Evolutionary conservation across 2,329 filamentous ascomycete genomes (phyloP).

Genomic region (Aspergillus sp.): DNA sequence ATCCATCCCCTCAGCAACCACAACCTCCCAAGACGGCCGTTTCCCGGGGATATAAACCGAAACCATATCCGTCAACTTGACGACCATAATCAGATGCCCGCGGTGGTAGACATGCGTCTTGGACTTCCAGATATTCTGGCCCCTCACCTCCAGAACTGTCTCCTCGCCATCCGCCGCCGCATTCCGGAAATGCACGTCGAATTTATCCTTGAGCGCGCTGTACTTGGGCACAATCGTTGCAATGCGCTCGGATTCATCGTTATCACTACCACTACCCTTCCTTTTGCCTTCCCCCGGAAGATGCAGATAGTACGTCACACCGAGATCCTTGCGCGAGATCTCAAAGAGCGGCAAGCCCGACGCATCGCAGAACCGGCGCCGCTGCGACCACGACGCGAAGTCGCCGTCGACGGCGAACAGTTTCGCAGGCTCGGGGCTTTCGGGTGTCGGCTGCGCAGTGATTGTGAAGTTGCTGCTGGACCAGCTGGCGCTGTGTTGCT

Average conservation of each 20-base stretch:
- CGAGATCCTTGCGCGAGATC: constrained; percentile 17
- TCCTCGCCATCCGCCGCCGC: constrained; percentile 12
- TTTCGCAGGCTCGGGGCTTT: not conserved
- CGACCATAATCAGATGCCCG: constrained; percentile 18
- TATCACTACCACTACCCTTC: not conserved
- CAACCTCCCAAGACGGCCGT: constrained; percentile 18
- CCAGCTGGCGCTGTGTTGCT: constrained; percentile 7
- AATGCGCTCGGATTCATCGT: constrained; percentile 5
- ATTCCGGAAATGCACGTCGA: constrained; percentile 15
- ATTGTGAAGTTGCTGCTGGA: constrained; percentile 7
- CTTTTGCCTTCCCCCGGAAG: constrained; percentile 13
- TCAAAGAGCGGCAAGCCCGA: constrained; percentile 22
- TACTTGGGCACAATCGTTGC: constrained; percentile 14
- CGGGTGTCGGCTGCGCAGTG: not conserved
- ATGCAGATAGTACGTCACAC: constrained; percentile 21
- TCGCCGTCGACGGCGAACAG: constrained; percentile 17
- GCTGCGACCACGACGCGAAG: constrained; percentile 5
- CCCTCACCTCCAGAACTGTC: constrained; percentile 13
- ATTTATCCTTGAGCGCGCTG: constrained; percentile 19
- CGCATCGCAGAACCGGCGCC: constrained; percentile 19
- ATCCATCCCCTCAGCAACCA: constrained; percentile 22
- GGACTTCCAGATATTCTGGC: constrained; percentile 22
- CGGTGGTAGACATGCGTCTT: constrained; percentile 18
- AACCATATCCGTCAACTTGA: constrained; percentile 14
- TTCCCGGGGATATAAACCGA: constrained; percentile 16